Evolutionary conservation across 2,329 filamentous ascomycete species (phyloP).

Genomic region (Colletotrichum liaoningense): DNA sequence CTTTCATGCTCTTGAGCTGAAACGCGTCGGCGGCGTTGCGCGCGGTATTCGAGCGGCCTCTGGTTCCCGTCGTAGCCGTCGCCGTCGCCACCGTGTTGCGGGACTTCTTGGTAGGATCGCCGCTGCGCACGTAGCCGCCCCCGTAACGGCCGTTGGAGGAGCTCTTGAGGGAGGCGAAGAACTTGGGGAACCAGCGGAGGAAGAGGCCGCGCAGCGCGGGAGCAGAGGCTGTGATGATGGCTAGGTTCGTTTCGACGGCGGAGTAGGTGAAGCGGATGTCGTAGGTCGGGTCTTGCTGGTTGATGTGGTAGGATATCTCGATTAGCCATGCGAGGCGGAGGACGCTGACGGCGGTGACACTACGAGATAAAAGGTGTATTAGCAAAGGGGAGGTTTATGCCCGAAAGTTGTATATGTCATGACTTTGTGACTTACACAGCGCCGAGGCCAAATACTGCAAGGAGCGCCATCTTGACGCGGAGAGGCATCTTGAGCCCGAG

Average conservation of each 20-base stretch:
- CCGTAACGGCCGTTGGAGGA: conserved; percentile 31
- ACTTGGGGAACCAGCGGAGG: conserved; percentile 41
- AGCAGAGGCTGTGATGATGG: conserved; percentile 51
- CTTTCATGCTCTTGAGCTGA: conserved; percentile 38
- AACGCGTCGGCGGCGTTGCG: conserved; percentile 10
- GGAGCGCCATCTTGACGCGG: conserved; percentile 47
- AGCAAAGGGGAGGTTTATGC: neutral
- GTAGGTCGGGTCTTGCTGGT: conserved; percentile 41
- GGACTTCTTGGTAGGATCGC: conserved; percentile 12
- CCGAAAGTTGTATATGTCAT: too few relatives aligned
- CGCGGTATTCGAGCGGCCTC: conserved; percentile 1
- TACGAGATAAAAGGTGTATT: conserved; percentile 5
- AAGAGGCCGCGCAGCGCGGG: conserved; percentile 53
- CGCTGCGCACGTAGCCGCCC: conserved; percentile 17
- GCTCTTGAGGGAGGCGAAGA: conserved; percentile 39
- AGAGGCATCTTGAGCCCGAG: conserved; percentile 46
- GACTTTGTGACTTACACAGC: conserved; percentile 36
- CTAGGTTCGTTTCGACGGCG: conserved; percentile 50
- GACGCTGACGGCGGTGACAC: conserved; percentile 29
- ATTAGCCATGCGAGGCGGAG: conserved; percentile 28
- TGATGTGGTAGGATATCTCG: conserved; percentile 27
- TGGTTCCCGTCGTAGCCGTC: neutral
- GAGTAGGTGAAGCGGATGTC: conserved; percentile 45
- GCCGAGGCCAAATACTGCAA: conserved; percentile 48
- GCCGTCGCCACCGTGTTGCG: conserved; percentile 3